Percentiles rank a stretch among this genome's conserved stretches.
phyloP scores from a whole-genome alignment of 495 filamentous ascomycete genomes.

The Pyronema omphalodes region DNA sequence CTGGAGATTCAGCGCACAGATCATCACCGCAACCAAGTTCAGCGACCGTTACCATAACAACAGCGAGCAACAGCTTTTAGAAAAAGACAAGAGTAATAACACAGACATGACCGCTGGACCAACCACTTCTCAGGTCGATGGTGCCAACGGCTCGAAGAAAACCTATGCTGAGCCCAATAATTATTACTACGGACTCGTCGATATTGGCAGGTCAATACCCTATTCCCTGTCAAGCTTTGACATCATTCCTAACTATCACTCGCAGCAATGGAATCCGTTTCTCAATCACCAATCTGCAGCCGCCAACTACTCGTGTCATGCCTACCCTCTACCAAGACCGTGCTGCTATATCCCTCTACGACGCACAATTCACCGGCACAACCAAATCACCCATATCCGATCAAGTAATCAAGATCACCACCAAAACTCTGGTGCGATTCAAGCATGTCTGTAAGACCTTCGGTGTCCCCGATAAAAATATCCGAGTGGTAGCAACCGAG shows the following conservation, averaged over 20 bases:
- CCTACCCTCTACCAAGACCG: constrained; percentile 62
- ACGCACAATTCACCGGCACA: constrained; percentile 38
- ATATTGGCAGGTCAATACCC: constrained; percentile 50
- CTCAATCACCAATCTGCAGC: constrained; percentile 63
- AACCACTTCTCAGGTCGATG: neutral
- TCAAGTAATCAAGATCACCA: constrained; percentile 42
- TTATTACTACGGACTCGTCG: constrained; percentile 33
- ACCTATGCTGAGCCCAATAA: constrained; percentile 1
- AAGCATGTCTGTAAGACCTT: constrained; percentile 47
- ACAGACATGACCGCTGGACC: too few relatives aligned
- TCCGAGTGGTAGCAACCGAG: constrained; percentile 70
- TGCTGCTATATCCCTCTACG: constrained; percentile 71
- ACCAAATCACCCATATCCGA: constrained; percentile 41
- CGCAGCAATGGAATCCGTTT: constrained; percentile 85
- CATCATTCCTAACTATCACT: neutral
- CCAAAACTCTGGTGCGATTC: constrained; percentile 50
- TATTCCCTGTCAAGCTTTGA: constrained; percentile 2
- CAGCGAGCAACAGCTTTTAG: too few relatives aligned
- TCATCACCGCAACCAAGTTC: too few relatives aligned
- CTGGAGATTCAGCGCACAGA: too few relatives aligned
- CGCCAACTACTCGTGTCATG: constrained; percentile 49
- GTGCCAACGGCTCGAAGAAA: neutral
- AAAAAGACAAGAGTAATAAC: too few relatives aligned
- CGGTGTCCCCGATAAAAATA: constrained; percentile 41
- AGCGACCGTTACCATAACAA: too few relatives aligned